Evolutionary conservation across 2,329 filamentous ascomycete genomes (phyloP).

Genomic region (Claviceps capensis): DNA sequence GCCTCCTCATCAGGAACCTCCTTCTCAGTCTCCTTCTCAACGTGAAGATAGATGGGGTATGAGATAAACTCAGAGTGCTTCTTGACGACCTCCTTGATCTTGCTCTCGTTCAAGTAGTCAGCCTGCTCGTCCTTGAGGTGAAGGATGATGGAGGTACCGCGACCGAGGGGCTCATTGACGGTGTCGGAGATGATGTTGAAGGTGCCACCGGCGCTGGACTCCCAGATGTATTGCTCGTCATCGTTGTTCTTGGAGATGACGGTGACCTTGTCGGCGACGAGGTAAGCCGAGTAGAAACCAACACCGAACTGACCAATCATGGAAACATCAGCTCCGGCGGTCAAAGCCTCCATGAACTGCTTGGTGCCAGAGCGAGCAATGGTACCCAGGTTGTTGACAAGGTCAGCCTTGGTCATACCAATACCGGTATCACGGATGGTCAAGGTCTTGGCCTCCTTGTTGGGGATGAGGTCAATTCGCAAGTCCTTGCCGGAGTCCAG

Average conservation of each 20-base stretch:
- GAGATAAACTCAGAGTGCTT: slow-evolving; percentile 99
- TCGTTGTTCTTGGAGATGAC: slow-evolving; percentile 99
- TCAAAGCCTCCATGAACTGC: slow-evolving; percentile 99
- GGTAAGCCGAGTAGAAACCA: slow-evolving; percentile 99
- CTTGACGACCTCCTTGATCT: slow-evolving; percentile 99
- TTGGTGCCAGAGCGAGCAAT: slow-evolving; percentile 99
- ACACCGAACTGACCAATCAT: slow-evolving; percentile 99
- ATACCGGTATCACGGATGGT: slow-evolving; percentile 98
- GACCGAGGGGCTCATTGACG: slow-evolving; percentile 79
- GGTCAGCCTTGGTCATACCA: slow-evolving; percentile 99
- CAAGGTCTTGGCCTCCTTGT: slow-evolving; percentile 95
- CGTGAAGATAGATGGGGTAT: slow-evolving; percentile 99
- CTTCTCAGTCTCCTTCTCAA: slow-evolving; percentile 97
- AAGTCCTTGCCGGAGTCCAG: slow-evolving; percentile 96
- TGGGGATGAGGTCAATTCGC: slow-evolving; percentile 95
- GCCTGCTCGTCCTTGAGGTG: slow-evolving; percentile 99
- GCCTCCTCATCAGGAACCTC: slow-evolving; percentile 96
- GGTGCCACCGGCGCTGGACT: slow-evolving; percentile 92
- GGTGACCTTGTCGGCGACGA: slow-evolving; percentile 90
- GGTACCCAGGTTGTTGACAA: slow-evolving; percentile 99
- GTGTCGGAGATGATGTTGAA: slow-evolving; percentile 89
- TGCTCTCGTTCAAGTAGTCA: slow-evolving; percentile 96
- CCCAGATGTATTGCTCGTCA: slow-evolving; percentile 99
- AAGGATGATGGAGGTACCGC: slow-evolving; percentile 95
- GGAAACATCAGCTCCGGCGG: slow-evolving; percentile 95